phyloP scores from a whole-genome alignment of 164 flowering plant genomes.

The Saururus chinensis region DNA sequence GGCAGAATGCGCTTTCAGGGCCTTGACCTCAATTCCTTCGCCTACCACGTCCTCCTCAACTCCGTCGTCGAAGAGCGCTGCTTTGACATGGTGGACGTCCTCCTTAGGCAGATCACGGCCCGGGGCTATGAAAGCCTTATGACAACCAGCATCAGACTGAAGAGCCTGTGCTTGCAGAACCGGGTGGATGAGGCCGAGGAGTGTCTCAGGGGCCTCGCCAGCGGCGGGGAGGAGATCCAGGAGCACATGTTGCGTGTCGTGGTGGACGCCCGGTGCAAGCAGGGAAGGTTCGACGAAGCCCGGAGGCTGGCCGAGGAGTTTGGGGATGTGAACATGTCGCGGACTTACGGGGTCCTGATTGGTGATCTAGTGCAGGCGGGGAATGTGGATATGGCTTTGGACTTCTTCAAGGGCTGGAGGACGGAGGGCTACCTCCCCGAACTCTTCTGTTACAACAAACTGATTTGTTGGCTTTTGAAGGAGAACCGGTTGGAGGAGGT shows the following conservation, averaged over 20 bases:
- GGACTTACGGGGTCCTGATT: constrained; percentile 43
- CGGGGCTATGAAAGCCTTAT: constrained; percentile 39
- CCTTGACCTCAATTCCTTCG: constrained; percentile 42
- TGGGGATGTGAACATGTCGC: constrained; percentile 19
- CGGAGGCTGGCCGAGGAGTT: constrained; percentile 38
- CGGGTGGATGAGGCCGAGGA: constrained; percentile 33
- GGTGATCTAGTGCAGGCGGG: constrained; percentile 41
- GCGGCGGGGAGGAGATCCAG: constrained; percentile 6
- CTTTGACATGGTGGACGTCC: constrained; percentile 33
- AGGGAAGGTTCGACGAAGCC: constrained; percentile 30
- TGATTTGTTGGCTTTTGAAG: constrained; percentile 54
- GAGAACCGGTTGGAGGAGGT: constrained; percentile 50
- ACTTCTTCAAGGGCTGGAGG: constrained; percentile 38
- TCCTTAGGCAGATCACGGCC: constrained; percentile 36
- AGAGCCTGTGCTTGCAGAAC: constrained; percentile 44
- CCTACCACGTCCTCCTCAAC: constrained; percentile 70
- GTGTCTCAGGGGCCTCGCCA: constrained; percentile 25
- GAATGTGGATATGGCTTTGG: constrained; percentile 35
- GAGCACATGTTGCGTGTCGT: constrained; percentile 23
- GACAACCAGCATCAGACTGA: constrained; percentile 42
- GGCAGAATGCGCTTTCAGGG: constrained; percentile 75
- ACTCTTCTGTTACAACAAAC: constrained; percentile 38
- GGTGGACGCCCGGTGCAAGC: constrained; percentile 46
- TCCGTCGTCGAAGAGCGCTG: constrained; percentile 49
- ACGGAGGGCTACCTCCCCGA: constrained; percentile 52